Evolutionary conservation across 352 stramenopile genomes (phyloP), one percentile per base, ranked within the genome.

Genomic region (Globisporangium carolinianum): DNA sequence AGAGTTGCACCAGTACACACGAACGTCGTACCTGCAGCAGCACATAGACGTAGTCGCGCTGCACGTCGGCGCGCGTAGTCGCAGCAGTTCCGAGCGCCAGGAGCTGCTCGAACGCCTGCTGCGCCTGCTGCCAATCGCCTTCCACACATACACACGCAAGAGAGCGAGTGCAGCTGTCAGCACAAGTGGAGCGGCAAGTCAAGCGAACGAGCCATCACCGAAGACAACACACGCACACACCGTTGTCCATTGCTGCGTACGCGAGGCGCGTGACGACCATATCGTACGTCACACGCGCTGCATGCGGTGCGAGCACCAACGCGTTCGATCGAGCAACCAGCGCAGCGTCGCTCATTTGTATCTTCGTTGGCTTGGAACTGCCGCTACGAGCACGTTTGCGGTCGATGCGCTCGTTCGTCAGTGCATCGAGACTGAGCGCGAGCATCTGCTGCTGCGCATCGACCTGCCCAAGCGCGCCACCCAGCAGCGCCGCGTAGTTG

Each of bases 401-500:
- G 56, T 69, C 61, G 1, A 38, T 15, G 49, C 35, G 6, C 51
- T 35, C 9, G 51, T 18, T 10, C 39, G 51, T 15, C 9, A 48
- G n/a, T 12, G 43, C 47, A 57, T 57, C 38, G 6, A 61, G 41
- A 24, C 74, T 72, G 45, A 72, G 79, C 62, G 76, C 60, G 0
- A 94, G 75, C 68, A 91, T 76, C 52, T 87, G 70, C 45, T 86
- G 73, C 57, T 89, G 68, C 3, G 69, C 67, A 3, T 72, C 62
- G 37, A 32, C 24, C 24, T 32, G 24, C 24, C 24, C 24, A 60
- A 66, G 49, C 78, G 82, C 10, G 47, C 54, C 69, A 89, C 73
- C 67, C 47, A 94, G 72, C 41, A 92, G 66, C 41, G 86, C 53
- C 0, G 79, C 75, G 49, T 91, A 89, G 60, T 94, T 89, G 52